Percentiles rank a stretch among this genome's conserved stretches.
Conservation (phyloP, 1,139 yeast species). For the Torulaspora pretoriensis region DNA sequence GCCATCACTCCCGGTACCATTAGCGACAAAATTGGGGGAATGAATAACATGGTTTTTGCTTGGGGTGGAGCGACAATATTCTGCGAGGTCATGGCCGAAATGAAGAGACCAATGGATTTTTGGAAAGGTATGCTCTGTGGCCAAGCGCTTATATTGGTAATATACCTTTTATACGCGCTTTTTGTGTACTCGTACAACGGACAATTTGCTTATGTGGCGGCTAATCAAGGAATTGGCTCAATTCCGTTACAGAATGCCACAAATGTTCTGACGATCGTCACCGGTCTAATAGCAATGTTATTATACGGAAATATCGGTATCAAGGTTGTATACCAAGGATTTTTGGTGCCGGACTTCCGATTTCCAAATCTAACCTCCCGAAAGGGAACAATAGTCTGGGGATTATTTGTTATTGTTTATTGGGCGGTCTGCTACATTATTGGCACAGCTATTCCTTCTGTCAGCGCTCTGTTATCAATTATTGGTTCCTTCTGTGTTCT, state of each 20-base stretch:
- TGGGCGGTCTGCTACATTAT: slow-evolving; percentile 45
- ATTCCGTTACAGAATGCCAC: slow-evolving; percentile 42
- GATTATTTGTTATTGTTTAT: slow-evolving; percentile 37
- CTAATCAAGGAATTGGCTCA: slow-evolving; percentile 42
- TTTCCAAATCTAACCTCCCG: slow-evolving; percentile 38
- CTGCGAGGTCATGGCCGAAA: slow-evolving; percentile 45
- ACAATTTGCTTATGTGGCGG: slow-evolving; percentile 42
- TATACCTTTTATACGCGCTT: slow-evolving; percentile 42
- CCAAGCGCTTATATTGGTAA: slow-evolving; percentile 40
- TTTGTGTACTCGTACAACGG: slow-evolving; percentile 45
- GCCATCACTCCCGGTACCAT: slow-evolving; percentile 27
- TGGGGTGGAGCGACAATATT: slow-evolving; percentile 48
- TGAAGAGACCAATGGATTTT: slow-evolving; percentile 45
- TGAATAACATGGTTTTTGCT: slow-evolving; percentile 46
- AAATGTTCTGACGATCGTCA: slow-evolving; percentile 39
- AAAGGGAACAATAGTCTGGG: slow-evolving; percentile 40
- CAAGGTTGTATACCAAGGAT: slow-evolving; percentile 41
- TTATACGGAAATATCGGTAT: slow-evolving; percentile 45
- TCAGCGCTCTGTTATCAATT: slow-evolving; percentile 45
- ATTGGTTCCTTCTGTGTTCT: slow-evolving; percentile 50
- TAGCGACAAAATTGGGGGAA: slow-evolving; percentile 37
- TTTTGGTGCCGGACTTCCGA: slow-evolving; percentile 36
- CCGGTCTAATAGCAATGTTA: slow-evolving; percentile 44
- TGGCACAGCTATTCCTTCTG: slow-evolving; percentile 54
- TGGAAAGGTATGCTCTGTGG: slow-evolving; percentile 45